phyloP scores from a whole-genome alignment of 768 basidiomycete species.

The Lactifluus pinguis region DNA sequence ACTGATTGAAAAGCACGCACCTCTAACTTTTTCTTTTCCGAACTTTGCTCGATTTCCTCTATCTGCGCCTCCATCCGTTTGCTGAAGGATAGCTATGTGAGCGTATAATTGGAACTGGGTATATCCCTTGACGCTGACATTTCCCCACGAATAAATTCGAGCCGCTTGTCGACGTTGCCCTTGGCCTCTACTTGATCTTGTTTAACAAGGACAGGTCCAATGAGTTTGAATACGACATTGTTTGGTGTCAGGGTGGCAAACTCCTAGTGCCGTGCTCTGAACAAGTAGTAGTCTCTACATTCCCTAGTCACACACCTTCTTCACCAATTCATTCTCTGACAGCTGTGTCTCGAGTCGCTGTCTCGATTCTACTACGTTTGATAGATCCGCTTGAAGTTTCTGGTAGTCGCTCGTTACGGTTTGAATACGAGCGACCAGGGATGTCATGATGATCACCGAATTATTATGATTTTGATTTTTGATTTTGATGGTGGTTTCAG shows the following conservation, averaged over 20 bases:
- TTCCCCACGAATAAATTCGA: conserved; percentile 82
- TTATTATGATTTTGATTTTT: too few relatives aligned
- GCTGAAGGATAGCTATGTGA: conserved; percentile 28
- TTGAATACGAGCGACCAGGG: conserved; percentile 55
- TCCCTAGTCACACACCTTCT: conserved; percentile 49
- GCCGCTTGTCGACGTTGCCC: conserved; percentile 77
- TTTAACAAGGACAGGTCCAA: conserved; percentile 83
- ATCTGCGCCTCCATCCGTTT: conserved; percentile 78
- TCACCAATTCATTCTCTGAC: conserved; percentile 86
- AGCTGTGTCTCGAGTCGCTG: conserved; percentile 86
- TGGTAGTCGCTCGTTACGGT: conserved; percentile 66
- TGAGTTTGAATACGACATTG: conserved; percentile 82
- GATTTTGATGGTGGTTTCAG: too few relatives aligned
- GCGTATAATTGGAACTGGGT: background rate
- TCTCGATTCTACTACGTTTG: conserved; percentile 64
- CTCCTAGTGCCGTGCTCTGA: conserved; percentile 46
- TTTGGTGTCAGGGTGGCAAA: conserved; percentile 62
- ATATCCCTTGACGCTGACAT: conserved; percentile 46
- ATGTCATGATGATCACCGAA: conserved; percentile 29
- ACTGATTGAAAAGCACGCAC: conserved; percentile 32
- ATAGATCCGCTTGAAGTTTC: conserved; percentile 68
- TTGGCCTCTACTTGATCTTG: conserved; percentile 87
- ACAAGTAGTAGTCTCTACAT: background rate
- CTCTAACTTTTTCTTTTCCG: conserved; percentile 78
- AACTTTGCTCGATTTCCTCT: conserved; percentile 64